Percentiles rank a stretch among this genome's conserved stretches.
These are phyloP conservation scores for Ophiostoma australiae DNA, from an alignment of 2,329 filamentous ascomycete genomes.

Conservation along the genomic window DNA sequence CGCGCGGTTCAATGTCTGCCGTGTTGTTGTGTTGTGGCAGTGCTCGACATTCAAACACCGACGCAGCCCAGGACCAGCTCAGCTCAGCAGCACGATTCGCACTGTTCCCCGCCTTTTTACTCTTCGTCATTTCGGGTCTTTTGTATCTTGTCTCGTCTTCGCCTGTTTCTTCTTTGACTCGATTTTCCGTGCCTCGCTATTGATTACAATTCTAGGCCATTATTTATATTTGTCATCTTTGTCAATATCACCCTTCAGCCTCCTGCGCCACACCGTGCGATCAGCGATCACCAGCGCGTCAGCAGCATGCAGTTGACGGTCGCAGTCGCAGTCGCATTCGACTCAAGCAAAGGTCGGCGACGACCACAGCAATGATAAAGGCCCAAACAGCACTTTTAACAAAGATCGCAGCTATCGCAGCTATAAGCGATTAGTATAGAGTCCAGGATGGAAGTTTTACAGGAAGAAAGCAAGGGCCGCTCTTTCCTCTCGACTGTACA, in stretches of 20 bases:
- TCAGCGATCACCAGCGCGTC: background rate
- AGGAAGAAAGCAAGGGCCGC: background rate
- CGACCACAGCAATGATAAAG: background rate
- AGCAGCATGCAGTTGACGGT: background rate
- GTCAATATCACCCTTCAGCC: background rate
- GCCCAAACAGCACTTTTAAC: background rate
- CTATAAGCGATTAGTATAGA: background rate
- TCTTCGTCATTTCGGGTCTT: slow-evolving; percentile 4
- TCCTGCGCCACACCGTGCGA: slow-evolving; percentile 11
- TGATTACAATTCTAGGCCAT: background rate
- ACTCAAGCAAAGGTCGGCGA: background rate
- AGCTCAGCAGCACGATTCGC: background rate
- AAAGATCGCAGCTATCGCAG: too few species aligned
- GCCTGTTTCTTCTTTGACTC: background rate
- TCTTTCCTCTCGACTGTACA: too few species aligned
- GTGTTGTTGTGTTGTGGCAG: background rate
- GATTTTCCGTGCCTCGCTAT: background rate
- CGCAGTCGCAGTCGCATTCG: slow-evolving; percentile 2
- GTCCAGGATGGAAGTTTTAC: background rate
- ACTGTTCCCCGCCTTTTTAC: slow-evolving; percentile 14
- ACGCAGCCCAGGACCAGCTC: background rate
- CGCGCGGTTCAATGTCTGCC: background rate
- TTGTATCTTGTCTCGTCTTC: background rate
- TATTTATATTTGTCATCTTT: background rate
- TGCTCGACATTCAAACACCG: background rate